Base-by-base conservation (phyloP, 1,284 basidiomycete genomes). In the Trametes hirsuta region DNA sequence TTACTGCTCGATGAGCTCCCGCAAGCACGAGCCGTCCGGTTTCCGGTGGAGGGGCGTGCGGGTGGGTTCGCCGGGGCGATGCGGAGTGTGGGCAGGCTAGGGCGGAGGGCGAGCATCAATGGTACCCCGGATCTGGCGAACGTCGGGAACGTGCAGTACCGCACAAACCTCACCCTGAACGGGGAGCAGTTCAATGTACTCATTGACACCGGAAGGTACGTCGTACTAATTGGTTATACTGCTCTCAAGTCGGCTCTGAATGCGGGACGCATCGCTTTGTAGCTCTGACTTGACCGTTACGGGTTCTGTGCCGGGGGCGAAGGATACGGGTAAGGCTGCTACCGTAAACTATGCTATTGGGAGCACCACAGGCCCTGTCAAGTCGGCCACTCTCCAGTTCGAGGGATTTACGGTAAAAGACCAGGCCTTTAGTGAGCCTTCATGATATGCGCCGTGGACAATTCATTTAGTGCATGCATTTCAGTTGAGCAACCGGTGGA, bases 151-250 rank as follows among this genome's bases (percentile, higher is more conserved):
- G 65, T 85, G 22, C 74, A 76, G 63, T 89, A 89, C 64, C 76
- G 75, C 53, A 78, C 81, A 25, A 82, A 84, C 56, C 73, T 87
- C 55, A 77, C 79, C 3, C 71, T 90, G 42, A 83, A 84, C 37
- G 81, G 79, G 12, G 63, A 73, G n/a, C 57, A 63, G 3, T 84
- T 84, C 67, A 71, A 73, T 15, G 76, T 86, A 51, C 70, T 86
- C 50, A 78, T 90, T 57, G 88, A 90, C 67, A 89, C 88, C 5
- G 88, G 88, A 54, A 90, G 86, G 88, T 86, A 61, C 47, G 47
- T 53, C 37, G 40, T 50, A 30, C 58, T 56, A 37, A 46, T 24
- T 24, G 6, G 24, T 5, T 21, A 6, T 15, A 4, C 3, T 30
- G 18, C 36, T 6, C 41, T 42, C 41, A 58, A 11, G 12, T 37